Conservation (phyloP, 2,329 filamentous ascomycete species). For the Trichoderma arundinaceum region DNA sequence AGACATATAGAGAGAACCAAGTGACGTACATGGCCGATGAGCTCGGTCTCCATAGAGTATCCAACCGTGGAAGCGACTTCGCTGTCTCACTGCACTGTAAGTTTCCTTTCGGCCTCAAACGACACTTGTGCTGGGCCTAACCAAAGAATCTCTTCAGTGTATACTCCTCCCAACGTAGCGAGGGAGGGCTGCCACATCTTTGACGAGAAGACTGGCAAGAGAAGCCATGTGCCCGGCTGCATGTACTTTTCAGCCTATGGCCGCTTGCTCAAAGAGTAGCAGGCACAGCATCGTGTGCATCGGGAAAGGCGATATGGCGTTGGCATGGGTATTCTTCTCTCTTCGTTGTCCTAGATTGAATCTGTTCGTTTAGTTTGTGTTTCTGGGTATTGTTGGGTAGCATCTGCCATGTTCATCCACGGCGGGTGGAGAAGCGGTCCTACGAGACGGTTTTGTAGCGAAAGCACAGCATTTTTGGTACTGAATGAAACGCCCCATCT, state of each 20-base stretch:
- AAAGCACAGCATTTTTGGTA: conserved; percentile 34
- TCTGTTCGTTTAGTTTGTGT: conserved; percentile 28
- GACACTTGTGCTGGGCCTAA: conserved; percentile 45
- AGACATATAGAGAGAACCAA: conserved; percentile 69
- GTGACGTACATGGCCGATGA: conserved; percentile 93
- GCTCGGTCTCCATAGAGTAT: conserved; percentile 83
- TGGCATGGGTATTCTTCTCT: not conserved
- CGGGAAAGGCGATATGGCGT: conserved; percentile 19
- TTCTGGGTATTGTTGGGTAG: conserved; percentile 23
- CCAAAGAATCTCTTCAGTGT: conserved; percentile 56
- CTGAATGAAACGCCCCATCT: conserved; percentile 35
- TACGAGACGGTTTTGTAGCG: conserved; percentile 21
- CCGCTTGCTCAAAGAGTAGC: conserved; percentile 50
- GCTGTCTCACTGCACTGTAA: conserved; percentile 82
- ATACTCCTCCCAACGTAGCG: conserved; percentile 88
- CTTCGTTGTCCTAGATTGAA: conserved; percentile 7
- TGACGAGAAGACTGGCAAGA: conserved; percentile 75
- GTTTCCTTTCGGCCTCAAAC: conserved; percentile 41
- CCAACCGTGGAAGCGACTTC: conserved; percentile 74
- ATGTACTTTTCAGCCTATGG: conserved; percentile 73
- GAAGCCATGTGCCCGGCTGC: conserved; percentile 71
- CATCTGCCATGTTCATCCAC: conserved; percentile 24
- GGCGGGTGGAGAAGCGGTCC: conserved; percentile 16
- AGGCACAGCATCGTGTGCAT: not conserved
- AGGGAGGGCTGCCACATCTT: conserved; percentile 83